Conservation (phyloP, 2,329 filamentous ascomycete genomes). For the Capronia epimyces region DNA sequence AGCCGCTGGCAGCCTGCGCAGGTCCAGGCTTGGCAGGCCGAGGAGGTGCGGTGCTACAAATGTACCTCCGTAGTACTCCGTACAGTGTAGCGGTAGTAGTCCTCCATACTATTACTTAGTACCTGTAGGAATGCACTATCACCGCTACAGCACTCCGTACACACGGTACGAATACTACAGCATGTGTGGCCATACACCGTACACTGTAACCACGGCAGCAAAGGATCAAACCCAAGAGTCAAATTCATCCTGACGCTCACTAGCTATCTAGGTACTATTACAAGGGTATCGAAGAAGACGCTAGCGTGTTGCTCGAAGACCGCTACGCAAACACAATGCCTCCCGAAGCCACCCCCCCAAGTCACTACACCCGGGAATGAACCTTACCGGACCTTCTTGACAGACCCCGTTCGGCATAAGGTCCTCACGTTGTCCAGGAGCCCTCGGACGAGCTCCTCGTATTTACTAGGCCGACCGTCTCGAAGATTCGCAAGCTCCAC, state of each 20-base stretch:
- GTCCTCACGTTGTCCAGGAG: constrained; percentile 48
- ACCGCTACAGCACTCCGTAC: too few species aligned
- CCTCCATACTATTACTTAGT: too few species aligned
- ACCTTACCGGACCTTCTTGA: constrained; percentile 5
- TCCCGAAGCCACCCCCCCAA: not conserved
- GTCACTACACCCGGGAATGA: not conserved
- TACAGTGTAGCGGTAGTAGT: too few species aligned
- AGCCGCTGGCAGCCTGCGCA: constrained; percentile 1
- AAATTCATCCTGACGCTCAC: not conserved
- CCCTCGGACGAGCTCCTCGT: constrained; percentile 44
- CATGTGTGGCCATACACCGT: too few species aligned
- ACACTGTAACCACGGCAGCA: too few species aligned
- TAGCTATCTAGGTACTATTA: constrained; percentile 12
- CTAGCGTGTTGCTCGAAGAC: not conserved
- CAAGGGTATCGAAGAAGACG: constrained; percentile 20
- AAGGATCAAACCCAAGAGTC: not conserved
- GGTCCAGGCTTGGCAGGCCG: not conserved
- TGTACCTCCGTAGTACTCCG: too few species aligned
- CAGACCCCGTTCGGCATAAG: constrained; percentile 34
- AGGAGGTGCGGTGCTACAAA: too few species aligned
- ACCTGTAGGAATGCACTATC: too few species aligned
- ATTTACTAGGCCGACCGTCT: constrained; percentile 37
- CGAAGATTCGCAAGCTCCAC: constrained; percentile 41
- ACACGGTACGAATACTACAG: too few species aligned
- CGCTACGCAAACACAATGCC: not conserved